These are phyloP conservation scores for Centrapalus pauciflorus DNA, from an alignment of 129 eudicot species.

Conservation along the genomic window DNA sequence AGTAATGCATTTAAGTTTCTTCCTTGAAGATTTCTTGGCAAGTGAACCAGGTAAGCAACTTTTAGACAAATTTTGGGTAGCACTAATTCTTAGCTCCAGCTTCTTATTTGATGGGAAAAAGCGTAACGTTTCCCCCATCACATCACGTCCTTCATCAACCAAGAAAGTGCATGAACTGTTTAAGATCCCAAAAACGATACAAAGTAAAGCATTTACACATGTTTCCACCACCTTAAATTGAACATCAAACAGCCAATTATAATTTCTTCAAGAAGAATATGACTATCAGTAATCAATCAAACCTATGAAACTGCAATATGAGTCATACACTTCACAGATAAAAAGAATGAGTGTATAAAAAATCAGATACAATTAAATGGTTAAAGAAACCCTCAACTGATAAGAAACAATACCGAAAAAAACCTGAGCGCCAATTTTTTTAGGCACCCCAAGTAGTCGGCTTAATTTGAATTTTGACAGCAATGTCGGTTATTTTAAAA, in stretches of 20 bases:
- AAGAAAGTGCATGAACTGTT: not conserved
- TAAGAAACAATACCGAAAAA: not conserved
- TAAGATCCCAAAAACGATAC: not conserved
- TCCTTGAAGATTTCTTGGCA: constrained; percentile 34
- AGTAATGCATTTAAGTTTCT: constrained; percentile 42
- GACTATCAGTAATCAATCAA: not conserved
- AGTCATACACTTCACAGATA: not conserved
- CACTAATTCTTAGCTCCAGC: constrained; percentile 27
- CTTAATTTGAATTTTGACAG: not conserved
- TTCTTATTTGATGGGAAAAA: constrained; percentile 28
- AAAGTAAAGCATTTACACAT: constrained; percentile 9
- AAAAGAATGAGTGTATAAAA: not conserved
- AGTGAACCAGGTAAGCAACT: constrained; percentile 39
- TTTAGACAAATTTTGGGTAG: constrained; percentile 28
- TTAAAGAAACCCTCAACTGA: not conserved
- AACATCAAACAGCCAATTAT: not conserved
- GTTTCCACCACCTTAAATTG: constrained; percentile 1
- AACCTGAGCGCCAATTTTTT: not conserved
- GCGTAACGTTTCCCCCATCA: constrained; percentile 39
- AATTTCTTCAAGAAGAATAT: not conserved
- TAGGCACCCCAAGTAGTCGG: not conserved
- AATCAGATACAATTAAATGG: not conserved
- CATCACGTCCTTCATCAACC: constrained; percentile 20
- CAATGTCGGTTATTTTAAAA: not conserved
- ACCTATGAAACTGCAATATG: not conserved